A percentile compares a stretch with the other conserved stretches of the same genome.
These are phyloP conservation scores for Centaurea solstitialis DNA, from an alignment of 129 eudicot genomes.

Conservation along the genomic window DNA sequence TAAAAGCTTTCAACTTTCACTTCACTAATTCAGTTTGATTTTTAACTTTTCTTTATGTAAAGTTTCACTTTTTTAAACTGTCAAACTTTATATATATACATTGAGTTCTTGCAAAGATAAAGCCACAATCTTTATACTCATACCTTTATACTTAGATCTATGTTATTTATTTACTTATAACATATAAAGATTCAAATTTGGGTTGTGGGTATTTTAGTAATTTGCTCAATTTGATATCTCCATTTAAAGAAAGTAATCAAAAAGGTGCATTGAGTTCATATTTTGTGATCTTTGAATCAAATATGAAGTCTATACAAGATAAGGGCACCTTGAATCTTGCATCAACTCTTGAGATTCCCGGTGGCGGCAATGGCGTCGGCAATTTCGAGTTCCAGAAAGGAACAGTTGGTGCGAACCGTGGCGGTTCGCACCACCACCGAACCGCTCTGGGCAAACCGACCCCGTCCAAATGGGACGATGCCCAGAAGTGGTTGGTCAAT, in stretches of 20 bases:
- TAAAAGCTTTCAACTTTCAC: not conserved
- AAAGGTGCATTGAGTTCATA: not conserved
- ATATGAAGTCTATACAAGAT: constrained; percentile 87
- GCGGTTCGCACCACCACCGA: constrained; percentile 49
- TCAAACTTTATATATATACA: not conserved
- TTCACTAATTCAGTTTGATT: constrained; percentile 1
- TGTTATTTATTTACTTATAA: not conserved
- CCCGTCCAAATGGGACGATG: constrained; percentile 97
- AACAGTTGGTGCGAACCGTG: constrained; percentile 45
- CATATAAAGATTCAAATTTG: not conserved
- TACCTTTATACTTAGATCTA: constrained; percentile 3
- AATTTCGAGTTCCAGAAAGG: constrained; percentile 80
- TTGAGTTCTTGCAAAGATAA: not conserved
- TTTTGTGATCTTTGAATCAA: constrained; percentile 16
- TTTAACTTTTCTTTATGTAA: not conserved
- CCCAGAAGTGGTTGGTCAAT: constrained; percentile 91
- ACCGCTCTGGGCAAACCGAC: constrained; percentile 82
- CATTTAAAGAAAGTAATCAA: not conserved
- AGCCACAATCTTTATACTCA: not conserved
- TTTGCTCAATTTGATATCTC: not conserved
- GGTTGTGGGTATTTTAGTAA: constrained; percentile 15
- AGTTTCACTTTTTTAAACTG: not conserved
- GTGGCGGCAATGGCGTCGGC: constrained; percentile 14
- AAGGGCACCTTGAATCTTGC: constrained; percentile 61
- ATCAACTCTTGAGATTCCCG: constrained; percentile 44